Conservation (phyloP, 1,139 yeast species). For the Saccharomycopsis crataegensis region DNA sequence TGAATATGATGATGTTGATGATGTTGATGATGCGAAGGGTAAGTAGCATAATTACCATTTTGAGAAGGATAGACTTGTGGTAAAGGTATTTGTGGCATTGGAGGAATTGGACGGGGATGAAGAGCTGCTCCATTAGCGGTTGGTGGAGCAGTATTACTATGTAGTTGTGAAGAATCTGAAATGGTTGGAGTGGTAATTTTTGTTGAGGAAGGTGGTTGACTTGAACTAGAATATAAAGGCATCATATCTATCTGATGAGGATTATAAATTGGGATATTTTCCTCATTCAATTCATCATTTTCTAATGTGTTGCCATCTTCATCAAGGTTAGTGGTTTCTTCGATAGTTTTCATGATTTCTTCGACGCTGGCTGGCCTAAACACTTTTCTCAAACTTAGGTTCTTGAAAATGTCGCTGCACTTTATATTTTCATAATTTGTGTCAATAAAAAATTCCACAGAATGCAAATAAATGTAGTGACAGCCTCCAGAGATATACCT, state of each 20-base stretch:
- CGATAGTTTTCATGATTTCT: conserved; percentile 1
- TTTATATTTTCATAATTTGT: background rate
- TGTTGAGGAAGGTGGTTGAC: background rate
- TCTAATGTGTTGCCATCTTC: conserved; percentile 10
- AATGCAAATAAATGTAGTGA: conserved; percentile 17
- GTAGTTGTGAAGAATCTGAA: background rate
- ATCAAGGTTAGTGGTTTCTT: background rate
- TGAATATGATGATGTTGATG: background rate
- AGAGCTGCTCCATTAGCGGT: background rate
- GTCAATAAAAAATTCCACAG: conserved; percentile 16
- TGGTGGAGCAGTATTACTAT: background rate
- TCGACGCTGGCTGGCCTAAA: conserved; percentile 3
- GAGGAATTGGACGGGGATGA: background rate
- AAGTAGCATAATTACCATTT: too few relatives aligned
- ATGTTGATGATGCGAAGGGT: background rate
- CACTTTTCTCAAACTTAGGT: conserved; percentile 8
- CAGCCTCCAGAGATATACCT: conserved; percentile 18
- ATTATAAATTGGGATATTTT: conserved; percentile 6
- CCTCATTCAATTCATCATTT: conserved; percentile 10
- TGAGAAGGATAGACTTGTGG: too few relatives aligned
- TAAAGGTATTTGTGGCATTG: background rate
- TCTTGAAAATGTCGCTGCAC: conserved; percentile 9
- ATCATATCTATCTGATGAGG: too few relatives aligned
- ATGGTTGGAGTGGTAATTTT: background rate
- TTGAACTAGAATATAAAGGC: too few relatives aligned